phyloP scores from a whole-genome alignment of 371 early-diverging fungal species.

The Lichtheimia hyalospora region DNA sequence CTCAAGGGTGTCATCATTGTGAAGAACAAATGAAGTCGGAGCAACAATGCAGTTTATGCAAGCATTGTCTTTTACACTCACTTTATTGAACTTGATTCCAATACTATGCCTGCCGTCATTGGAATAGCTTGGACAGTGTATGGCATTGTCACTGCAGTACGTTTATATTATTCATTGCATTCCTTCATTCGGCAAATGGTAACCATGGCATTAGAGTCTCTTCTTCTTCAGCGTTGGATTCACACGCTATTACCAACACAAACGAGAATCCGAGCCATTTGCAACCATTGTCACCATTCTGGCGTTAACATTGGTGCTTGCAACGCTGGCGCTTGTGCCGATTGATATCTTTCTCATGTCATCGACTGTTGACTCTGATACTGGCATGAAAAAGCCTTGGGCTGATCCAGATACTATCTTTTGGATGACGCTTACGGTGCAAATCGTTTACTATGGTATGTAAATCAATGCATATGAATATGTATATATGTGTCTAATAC shows the following conservation, averaged over 20 bases:
- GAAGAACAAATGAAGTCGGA: too few relatives aligned
- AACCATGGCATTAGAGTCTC: conserved; percentile 25
- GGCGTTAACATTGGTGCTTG: conserved; percentile 52
- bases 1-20: too few relatives aligned
- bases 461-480: background rate
- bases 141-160: conserved; percentile 12
- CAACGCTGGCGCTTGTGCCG: conserved; percentile 58
- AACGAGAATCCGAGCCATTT: conserved; percentile 54
- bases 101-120: conserved; percentile 12
- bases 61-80: conserved; percentile 1
- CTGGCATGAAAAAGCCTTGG: conserved; percentile 65
- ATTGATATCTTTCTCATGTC: conserved; percentile 72
- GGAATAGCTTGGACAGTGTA: conserved; percentile 19
- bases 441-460: conserved; percentile 60
- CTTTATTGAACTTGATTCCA: too few relatives aligned
- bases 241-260: conserved; percentile 57
- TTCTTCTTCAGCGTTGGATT: conserved; percentile 50
- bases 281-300: conserved; percentile 53
- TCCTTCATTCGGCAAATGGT: background rate
- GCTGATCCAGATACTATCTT: conserved; percentile 57
- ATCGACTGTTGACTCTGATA: conserved; percentile 53
- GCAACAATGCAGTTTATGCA: background rate
- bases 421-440: conserved; percentile 44
- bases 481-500: too few relatives aligned
- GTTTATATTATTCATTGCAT: background rate